Base-by-base conservation (phyloP, 495 filamentous ascomycete species). In the Cercophora samala region DNA sequence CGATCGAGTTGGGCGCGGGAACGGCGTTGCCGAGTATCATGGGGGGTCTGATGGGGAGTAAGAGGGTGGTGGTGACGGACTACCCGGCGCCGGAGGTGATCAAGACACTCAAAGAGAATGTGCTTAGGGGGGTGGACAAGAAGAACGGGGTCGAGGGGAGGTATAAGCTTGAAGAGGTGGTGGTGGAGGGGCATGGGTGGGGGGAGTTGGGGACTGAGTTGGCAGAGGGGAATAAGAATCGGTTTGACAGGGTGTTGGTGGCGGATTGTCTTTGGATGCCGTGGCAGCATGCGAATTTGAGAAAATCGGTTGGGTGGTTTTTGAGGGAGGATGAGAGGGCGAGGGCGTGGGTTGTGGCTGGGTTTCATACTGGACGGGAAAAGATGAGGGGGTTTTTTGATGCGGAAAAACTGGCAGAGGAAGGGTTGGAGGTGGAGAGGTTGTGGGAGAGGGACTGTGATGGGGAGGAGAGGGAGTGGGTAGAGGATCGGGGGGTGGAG, bases 211-310 rank as follows among this genome's bases (percentile, higher is more conserved):
- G 70, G 4, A 84, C 88, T 60, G 53, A 75, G 0, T 86, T 92
- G 69, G 86, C 90, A 1, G 60, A 65, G 1, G 69, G 66, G 8
- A 72, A 88, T 68, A 78, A 78, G 6, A 82, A 80, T 9, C 65
- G 66, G 3, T 96, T 88, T 72, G 87, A 87, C 9, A 85, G 89
- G 61, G 87, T 97, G 24, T 80, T 96, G 37, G 90, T 88, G 2
- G 90, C 91, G 54, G 93, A 97, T 73, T 96, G 91, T 74, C 81
- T 92, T 66, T 97, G 93, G 93, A 92, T 96, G 89, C 83, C 80
- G 15, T 84, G 79, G 73, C 86, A 95, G 79, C 93, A 97, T 73
- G 80, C 77, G 25, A 91, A 90, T 72, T 85, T 97, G 17, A 82
- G 80, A 53, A 77, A 75, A 22, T 92, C 90, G 9, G 88, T 97